Evolutionary conservation across 2,329 filamentous ascomycete species (phyloP).

Genomic region (Trichoderma sp.): DNA sequence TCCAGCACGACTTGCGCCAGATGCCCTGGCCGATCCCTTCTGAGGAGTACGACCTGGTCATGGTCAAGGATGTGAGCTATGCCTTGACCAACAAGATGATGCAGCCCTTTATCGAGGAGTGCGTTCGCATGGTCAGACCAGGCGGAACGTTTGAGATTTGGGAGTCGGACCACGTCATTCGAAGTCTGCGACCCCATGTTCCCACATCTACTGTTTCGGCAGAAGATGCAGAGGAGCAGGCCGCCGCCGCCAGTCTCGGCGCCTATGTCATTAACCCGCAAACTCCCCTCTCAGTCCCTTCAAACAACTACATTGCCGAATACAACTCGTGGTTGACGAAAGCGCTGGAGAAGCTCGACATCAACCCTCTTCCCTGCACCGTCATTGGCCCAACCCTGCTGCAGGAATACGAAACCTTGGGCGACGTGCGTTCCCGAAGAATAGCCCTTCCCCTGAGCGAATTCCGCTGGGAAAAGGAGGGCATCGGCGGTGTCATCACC

Average conservation of each 20-base stretch:
- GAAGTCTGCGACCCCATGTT: constrained; percentile 79
- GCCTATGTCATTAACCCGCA: constrained; percentile 82
- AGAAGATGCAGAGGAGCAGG: constrained; percentile 55
- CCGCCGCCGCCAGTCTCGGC: constrained; percentile 68
- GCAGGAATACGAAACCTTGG: constrained; percentile 74
- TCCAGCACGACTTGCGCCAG: constrained; percentile 81
- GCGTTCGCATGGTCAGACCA: constrained; percentile 71
- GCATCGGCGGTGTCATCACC: constrained; percentile 62
- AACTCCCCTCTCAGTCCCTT: constrained; percentile 76
- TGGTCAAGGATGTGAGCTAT: constrained; percentile 81
- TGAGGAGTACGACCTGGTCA: constrained; percentile 82
- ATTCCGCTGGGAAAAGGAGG: constrained; percentile 83
- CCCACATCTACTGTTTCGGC: constrained; percentile 47
- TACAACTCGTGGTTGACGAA: constrained; percentile 82
- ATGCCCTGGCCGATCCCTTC: constrained; percentile 76
- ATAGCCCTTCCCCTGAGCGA: constrained; percentile 86
- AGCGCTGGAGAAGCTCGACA: constrained; percentile 69
- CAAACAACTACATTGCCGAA: constrained; percentile 79
- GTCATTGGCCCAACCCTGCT: constrained; percentile 73
- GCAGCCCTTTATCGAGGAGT: constrained; percentile 65
- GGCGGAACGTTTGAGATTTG: constrained; percentile 84
- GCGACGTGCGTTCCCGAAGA: constrained; percentile 70
- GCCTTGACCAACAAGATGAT: constrained; percentile 61
- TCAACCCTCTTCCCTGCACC: constrained; percentile 77
- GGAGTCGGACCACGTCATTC: constrained; percentile 84